phyloP scores from a whole-genome alignment of 441 rosid genomes.

The Euphorbia celastroides region DNA sequence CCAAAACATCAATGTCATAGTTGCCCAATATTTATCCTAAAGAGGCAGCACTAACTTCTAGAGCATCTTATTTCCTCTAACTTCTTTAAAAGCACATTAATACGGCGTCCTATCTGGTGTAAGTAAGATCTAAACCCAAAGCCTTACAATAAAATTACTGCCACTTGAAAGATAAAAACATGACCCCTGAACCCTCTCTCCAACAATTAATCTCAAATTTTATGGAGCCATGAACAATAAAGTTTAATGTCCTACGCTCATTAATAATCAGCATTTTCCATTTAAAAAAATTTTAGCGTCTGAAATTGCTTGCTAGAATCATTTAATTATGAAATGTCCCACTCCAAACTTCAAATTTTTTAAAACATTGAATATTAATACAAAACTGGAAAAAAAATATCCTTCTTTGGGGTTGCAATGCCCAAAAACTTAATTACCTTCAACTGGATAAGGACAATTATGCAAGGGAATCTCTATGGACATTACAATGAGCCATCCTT shows the following conservation, averaged over 20 bases:
- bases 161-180: background rate
- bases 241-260: background rate
- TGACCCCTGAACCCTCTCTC: background rate
- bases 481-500: background rate
- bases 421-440: background rate
- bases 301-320: background rate
- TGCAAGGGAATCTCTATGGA: background rate
- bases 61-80: background rate
- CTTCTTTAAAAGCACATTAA: background rate
- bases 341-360: background rate
- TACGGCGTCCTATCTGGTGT: background rate
- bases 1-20: background rate
- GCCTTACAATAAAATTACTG: background rate
- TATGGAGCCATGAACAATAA: background rate
- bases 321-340: background rate
- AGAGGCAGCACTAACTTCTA: background rate
- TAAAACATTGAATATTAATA: background rate
- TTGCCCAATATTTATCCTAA: background rate
- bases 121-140: background rate
- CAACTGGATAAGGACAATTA: background rate
- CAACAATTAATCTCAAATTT: background rate
- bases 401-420: background rate
- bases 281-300: background rate
- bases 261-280: background rate
- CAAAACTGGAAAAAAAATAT: background rate